Conservation (phyloP, 495 filamentous ascomycete genomes). For the Neurospora terricola region DNA sequence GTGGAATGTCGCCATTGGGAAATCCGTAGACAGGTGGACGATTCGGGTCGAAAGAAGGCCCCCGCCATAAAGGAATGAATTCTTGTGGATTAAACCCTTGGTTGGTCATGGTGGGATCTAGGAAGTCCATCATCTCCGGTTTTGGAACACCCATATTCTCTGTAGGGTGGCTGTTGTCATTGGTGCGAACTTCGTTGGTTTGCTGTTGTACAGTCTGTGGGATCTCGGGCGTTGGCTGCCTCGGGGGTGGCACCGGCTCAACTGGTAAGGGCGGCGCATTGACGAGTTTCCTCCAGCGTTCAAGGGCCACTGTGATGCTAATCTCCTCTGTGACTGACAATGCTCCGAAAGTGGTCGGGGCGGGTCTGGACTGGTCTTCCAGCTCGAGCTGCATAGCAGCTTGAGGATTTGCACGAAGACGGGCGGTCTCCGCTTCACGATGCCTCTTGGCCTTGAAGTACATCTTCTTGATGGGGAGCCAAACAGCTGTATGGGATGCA, state of each 20-base stretch:
- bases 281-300: conserved; percentile 37
- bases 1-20: background rate
- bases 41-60: background rate
- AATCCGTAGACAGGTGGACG: conserved; percentile 5
- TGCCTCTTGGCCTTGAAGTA: conserved; percentile 55
- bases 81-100: conserved; percentile 21
- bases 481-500: conserved; percentile 48
- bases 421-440: conserved; percentile 38
- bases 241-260: background rate
- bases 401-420: conserved; percentile 30
- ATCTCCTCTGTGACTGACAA: conserved; percentile 25
- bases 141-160: background rate
- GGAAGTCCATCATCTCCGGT: conserved; percentile 16
- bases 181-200: background rate
- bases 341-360: conserved; percentile 28
- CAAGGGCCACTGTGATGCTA: conserved; percentile 15
- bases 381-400: conserved; percentile 31
- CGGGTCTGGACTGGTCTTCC: conserved; percentile 23
- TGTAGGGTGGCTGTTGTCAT: background rate
- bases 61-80: conserved; percentile 7
- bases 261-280: conserved; percentile 23
- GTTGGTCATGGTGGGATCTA: conserved; percentile 26
- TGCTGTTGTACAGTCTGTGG: background rate
- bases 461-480: conserved; percentile 63
- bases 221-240: background rate